A percentile compares a stretch with the other conserved stretches of the same genome.
Conservation (phyloP, 805 yeast genomes). For the Suhomyces xylopsoci region DNA sequence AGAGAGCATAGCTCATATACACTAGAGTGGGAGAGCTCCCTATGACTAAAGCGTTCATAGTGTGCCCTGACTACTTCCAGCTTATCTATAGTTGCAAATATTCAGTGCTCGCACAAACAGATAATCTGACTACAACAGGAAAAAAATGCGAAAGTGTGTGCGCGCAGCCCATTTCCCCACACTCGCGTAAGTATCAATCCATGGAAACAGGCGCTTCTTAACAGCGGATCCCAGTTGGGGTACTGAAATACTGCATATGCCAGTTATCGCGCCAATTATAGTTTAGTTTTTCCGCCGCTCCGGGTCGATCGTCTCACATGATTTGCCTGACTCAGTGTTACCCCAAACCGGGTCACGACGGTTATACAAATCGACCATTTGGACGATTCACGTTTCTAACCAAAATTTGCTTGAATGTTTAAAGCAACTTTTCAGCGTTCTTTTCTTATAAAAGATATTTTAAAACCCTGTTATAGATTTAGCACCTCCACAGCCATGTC, state of each 20-base stretch:
- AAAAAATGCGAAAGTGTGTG: not conserved
- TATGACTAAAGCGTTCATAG: conserved; percentile 7
- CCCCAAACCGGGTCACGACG: not conserved
- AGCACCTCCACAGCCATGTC: conserved; percentile 23
- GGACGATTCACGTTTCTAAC: not conserved
- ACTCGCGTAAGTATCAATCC: not conserved
- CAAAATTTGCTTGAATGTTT: not conserved
- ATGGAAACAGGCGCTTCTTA: not conserved
- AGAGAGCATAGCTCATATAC: conserved; percentile 13
- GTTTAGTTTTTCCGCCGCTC: not conserved
- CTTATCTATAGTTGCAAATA: not conserved
- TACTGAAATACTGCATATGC: not conserved
- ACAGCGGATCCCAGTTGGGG: not conserved
- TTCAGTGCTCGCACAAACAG: not conserved
- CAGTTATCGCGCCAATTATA: not conserved
- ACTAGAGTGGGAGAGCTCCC: conserved; percentile 18
- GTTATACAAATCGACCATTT: not conserved
- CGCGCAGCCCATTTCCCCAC: not conserved
- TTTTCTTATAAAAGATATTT: not conserved
- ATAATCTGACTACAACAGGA: not conserved
- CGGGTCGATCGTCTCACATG: not conserved
- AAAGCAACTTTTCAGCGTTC: not conserved
- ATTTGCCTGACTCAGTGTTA: not conserved
- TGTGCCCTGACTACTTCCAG: not conserved
- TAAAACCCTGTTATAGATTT: not conserved